phyloP scores from a whole-genome alignment of 306 rosid genomes.

The Carpinus viminea region DNA sequence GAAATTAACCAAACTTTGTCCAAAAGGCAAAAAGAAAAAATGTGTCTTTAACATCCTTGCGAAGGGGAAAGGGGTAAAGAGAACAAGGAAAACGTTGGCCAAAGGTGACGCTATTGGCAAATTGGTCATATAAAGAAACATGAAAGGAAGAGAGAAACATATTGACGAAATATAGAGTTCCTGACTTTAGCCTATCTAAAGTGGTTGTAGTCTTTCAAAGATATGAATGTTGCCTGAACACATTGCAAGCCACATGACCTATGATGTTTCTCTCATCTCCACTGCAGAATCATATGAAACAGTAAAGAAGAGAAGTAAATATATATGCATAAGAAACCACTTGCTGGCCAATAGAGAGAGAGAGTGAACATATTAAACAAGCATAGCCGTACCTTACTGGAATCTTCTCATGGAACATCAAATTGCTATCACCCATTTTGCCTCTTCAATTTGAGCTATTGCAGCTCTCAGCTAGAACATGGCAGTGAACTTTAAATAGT shows the following conservation, averaged over 20 bases:
- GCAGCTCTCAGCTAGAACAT: not conserved
- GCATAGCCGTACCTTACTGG: not conserved
- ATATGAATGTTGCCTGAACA: not conserved
- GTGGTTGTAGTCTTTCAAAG: not conserved
- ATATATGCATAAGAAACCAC: not conserved
- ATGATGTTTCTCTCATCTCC: not conserved
- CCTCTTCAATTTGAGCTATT: constrained; percentile 13
- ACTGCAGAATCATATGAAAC: constrained; percentile 10
- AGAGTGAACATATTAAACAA: not conserved
- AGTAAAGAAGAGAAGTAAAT: not conserved
- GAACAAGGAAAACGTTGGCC: constrained; percentile 16
- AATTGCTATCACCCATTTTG: not conserved
- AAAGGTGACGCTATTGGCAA: constrained; percentile 3
- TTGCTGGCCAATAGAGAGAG: not conserved
- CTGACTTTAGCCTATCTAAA: not conserved
- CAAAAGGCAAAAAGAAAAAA: not conserved
- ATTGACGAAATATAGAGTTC: not conserved
- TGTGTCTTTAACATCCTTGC: not conserved
- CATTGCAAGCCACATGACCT: constrained; percentile 3
- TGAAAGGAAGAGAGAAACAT: not conserved
- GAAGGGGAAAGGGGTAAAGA: constrained; percentile 11
- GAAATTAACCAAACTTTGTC: too few species aligned
- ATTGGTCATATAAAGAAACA: not conserved
- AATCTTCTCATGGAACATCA: not conserved
- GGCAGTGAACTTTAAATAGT: not conserved